Conservation (phyloP, 352 stramenopile species). For the Stephanocyclus meneghinianus region DNA sequence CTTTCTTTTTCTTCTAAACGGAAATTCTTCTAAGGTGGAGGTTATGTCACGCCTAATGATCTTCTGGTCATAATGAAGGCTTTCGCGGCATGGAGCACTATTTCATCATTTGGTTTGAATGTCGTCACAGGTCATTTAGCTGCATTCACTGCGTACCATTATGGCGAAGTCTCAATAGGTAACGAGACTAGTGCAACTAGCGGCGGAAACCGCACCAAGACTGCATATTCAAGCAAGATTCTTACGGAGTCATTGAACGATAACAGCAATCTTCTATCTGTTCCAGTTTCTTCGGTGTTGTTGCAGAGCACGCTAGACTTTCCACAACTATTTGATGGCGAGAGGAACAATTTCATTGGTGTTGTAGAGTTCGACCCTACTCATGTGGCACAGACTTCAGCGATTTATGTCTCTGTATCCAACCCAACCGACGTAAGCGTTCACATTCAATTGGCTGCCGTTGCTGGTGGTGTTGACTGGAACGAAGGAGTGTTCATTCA, state of each 20-base stretch:
- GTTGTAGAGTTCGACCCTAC: constrained; percentile 67
- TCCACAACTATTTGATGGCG: constrained; percentile 64
- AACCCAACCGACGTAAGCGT: constrained; percentile 76
- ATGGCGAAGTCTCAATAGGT: neutral
- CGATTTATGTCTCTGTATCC: constrained; percentile 53
- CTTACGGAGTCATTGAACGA: constrained; percentile 5
- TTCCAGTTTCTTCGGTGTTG: constrained; percentile 51
- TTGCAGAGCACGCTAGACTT: constrained; percentile 59
- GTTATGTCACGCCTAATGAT: neutral
- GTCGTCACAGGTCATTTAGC: constrained; percentile 48
- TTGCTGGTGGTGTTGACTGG: constrained; percentile 23
- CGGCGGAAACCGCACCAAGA: neutral
- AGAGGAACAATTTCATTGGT: constrained; percentile 29
- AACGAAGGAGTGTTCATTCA: constrained; percentile 45
- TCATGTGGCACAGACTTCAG: constrained; percentile 53
- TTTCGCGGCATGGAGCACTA: constrained; percentile 39
- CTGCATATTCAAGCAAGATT: constrained; percentile 5
- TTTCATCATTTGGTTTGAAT: constrained; percentile 50
- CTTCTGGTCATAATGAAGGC: constrained; percentile 12
- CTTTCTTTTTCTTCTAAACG: neutral
- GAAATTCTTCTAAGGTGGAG: neutral
- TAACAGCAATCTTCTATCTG: constrained; percentile 15
- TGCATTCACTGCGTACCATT: constrained; percentile 43
- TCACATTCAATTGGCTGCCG: constrained; percentile 58
- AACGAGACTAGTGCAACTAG: neutral